These are phyloP conservation scores for Leucosporidium scottii DNA, from an alignment of 768 basidiomycete species.

Conservation along the genomic window DNA sequence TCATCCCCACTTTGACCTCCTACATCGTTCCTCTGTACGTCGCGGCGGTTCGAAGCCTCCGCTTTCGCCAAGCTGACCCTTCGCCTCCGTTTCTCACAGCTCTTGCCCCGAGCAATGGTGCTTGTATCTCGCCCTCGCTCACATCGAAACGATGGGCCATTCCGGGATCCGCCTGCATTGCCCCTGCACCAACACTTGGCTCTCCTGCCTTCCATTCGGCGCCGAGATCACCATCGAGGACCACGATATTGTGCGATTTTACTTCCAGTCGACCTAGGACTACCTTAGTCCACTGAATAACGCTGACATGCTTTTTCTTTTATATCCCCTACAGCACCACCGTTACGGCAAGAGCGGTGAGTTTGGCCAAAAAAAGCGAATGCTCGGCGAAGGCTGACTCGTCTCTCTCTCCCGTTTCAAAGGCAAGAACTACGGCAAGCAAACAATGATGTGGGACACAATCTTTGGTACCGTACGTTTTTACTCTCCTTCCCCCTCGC, in stretches of 20 bases:
- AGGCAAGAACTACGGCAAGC: too few relatives aligned
- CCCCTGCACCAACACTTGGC: constrained; percentile 12
- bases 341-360: too few relatives aligned
- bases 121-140: neutral
- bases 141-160: constrained; percentile 26
- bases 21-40: constrained; percentile 19
- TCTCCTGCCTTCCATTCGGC: neutral
- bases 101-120: neutral
- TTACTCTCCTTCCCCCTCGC: too few relatives aligned
- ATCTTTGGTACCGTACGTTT: too few relatives aligned
- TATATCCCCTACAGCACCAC: too few relatives aligned
- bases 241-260: neutral
- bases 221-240: constrained; percentile 18
- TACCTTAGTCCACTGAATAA: too few relatives aligned
- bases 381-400: too few relatives aligned
- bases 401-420: too few relatives aligned
- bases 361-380: too few relatives aligned
- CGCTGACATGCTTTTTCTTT: too few relatives aligned
- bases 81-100: neutral
- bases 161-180: constrained; percentile 15
- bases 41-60: neutral
- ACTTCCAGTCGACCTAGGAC: too few relatives aligned
- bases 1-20: constrained; percentile 2
- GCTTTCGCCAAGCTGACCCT: neutral
- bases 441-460: too few relatives aligned